Evolutionary conservation across 805 yeast species (phyloP), one percentile per base, ranked within the genome.

Genomic region (Vanderwaltozyma polyspora): DNA sequence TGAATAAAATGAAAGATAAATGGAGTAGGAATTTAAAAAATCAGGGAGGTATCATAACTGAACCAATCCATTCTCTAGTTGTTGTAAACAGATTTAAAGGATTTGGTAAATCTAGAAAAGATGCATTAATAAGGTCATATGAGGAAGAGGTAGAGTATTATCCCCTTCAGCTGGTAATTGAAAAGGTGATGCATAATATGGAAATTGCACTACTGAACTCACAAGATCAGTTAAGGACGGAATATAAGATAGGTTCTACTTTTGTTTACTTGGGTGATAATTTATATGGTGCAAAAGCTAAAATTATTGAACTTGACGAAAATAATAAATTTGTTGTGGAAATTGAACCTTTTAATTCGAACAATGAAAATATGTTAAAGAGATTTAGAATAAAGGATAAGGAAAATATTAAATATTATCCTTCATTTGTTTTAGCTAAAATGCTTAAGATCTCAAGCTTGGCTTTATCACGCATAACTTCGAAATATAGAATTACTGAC

Each of bases 141-240:
- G 63, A 74, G 3, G 57, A 62, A 4, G 62, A 63, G 3, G 60
- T 69, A 14, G 78, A 70, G 39, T 59, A 62, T 6, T 76, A 68
- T 47, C 95, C 97, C n/a, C 58, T 79, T 30, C 94, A 86, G 55
- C 58, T 84, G 24, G 66, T 86, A 44, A 91, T 91, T 12, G 82
- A 81, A 36, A 66, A 67, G 19, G 86, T 91, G 16, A 60, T 63
- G 17, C 73, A 84, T 51, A 72, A 73, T 43, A 97, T 91, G 55
- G 64, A 60, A 42, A 70, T 97, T n/a, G n/a, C n/a, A n/a, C n/a
- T n/a, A 52, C 83, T 84, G 47, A 74, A 76, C 42, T 73, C 78
- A 1, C 84, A 95, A 3, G 49, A 72, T 25, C 84, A 95, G 5
- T 64, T 89, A 37, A 77, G 74, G 7, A 74, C 81, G 42, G 95